Base-by-base conservation (phyloP, 2,329 filamentous ascomycete species). In the Colletotrichum sojae region DNA sequence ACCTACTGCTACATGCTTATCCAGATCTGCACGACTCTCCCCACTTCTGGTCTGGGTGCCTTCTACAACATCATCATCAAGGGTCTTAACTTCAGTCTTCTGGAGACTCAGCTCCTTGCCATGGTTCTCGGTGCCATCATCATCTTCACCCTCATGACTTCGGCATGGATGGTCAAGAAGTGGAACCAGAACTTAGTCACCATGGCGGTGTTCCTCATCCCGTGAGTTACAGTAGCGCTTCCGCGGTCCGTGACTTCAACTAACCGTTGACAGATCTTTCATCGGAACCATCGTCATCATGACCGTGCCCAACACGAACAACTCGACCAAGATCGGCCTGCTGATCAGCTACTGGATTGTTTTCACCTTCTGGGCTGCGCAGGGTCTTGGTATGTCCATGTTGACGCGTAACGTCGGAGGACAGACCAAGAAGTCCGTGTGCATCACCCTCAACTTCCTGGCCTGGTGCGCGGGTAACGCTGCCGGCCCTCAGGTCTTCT, bases 401-500 rank as follows among this genome's bases (percentile, higher is more conserved):
- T 60, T 64, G 20, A 73, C 72, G 0, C 59, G 59, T 20, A 62
- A 62, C 49, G 59, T 62, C 22, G 59, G 59, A 20, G 59, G 59
- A 6, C 59, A 79, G 52, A 81, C 80, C 6, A 82, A 82, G 71
- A 82, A 81, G 63, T 78, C 80, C 70, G 78, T 78, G 0, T 76
- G 80, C 46, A 79, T 78, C 0, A 76, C 78, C 0, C 71, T 81
- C 67, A 75, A 78, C 31, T 81, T 82, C 63, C 63, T 82, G 8
- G 77, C 75, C 15, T 81, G 80, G 63, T 80, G 78, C 46, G 74
- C 76, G 6, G 80, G 80, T 3, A 82, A 82, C 46, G 80, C 81
- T 43, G 73, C 78, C 2, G 79, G 79, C 0, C 79, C 80, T 18
- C 76, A 79, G 46, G 75, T 82, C 48, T 82, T 81, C 58, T 73